A percentile compares a stretch with the other conserved stretches of the same genome.
These are phyloP conservation scores for Sequoiadendron giganteum DNA, from an alignment of 75 land plant genomes.

Conservation along the genomic window DNA sequence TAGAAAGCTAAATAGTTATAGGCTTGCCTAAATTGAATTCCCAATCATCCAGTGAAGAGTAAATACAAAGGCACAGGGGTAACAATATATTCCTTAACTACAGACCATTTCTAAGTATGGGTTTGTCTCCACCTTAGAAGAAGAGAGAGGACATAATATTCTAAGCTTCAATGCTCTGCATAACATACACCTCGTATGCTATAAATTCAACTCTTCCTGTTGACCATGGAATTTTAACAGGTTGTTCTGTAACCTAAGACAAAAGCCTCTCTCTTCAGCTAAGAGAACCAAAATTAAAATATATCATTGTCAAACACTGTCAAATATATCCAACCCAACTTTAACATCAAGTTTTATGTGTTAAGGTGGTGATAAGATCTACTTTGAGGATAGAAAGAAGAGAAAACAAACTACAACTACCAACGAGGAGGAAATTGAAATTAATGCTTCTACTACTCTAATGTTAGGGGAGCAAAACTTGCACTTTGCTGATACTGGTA, in stretches of 20 bases:
- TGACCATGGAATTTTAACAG: no score
- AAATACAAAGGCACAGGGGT: not conserved
- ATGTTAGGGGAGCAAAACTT: not conserved
- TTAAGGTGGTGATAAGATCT: no score
- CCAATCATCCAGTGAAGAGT: not conserved
- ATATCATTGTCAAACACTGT: no score
- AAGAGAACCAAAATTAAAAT: no score
- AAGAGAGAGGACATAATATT: not conserved
- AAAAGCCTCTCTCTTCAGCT: no score
- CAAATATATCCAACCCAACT: no score
- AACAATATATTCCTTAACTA: not conserved
- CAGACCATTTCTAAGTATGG: not conserved
- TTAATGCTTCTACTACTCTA: not conserved
- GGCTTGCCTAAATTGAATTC: not conserved
- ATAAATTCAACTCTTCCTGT: no score
- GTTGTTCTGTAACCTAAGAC: no score
- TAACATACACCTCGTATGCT: no score
- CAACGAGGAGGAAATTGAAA: not conserved
- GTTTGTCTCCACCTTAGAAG: not conserved
- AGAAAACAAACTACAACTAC: constrained; percentile 1
- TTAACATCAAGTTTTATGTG: no score
- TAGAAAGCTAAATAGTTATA: no score
- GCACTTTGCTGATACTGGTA: not conserved
- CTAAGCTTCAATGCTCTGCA: not conserved
- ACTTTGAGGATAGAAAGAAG: not conserved